These are phyloP conservation scores for Ramaria sp. DNA, from an alignment of 768 basidiomycete species.

Conservation along the genomic window DNA sequence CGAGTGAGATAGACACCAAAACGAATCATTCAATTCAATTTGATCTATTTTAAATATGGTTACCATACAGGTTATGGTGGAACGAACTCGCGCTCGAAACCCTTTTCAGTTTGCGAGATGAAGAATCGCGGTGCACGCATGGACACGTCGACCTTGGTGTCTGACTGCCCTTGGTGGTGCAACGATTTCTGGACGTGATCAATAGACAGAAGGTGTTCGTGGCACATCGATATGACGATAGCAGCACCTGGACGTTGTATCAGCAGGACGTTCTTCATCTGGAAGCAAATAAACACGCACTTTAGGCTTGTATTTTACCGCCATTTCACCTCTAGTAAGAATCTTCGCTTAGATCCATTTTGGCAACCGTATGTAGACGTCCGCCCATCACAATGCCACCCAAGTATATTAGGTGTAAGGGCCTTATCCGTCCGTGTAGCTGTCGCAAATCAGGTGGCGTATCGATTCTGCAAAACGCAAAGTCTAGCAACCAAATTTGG, in stretches of 20 bases:
- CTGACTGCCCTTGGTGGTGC: slow-evolving; percentile 90
- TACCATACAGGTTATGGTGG: too few species aligned
- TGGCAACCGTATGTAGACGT: slow-evolving; percentile 90
- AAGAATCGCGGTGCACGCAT: slow-evolving; percentile 97
- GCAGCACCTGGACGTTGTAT: slow-evolving; percentile 58
- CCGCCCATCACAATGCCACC: too few species aligned
- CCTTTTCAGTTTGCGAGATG: slow-evolving; percentile 88
- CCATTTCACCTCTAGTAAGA: slow-evolving; percentile 89
- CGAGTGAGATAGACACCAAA: too few species aligned
- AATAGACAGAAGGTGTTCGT: slow-evolving; percentile 96
- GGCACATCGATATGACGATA: slow-evolving; percentile 99
- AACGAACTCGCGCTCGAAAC: slow-evolving; percentile 83
- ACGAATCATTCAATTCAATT: too few species aligned
- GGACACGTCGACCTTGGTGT: slow-evolving; percentile 78
- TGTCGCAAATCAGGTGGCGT: too few species aligned
- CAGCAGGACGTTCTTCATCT: not conserved
- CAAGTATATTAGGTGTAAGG: too few species aligned
- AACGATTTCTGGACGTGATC: slow-evolving; percentile 97
- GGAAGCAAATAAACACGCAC: slow-evolving; percentile 26
- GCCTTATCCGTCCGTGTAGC: too few species aligned
- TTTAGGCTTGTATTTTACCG: slow-evolving; percentile 98
- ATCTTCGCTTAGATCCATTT: slow-evolving; percentile 97
- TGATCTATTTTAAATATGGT: too few species aligned
- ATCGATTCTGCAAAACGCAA: too few species aligned
- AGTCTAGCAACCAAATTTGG: too few species aligned